phyloP scores from a whole-genome alignment of 2,329 filamentous ascomycete species.

The Colletotrichum eremochloae region DNA sequence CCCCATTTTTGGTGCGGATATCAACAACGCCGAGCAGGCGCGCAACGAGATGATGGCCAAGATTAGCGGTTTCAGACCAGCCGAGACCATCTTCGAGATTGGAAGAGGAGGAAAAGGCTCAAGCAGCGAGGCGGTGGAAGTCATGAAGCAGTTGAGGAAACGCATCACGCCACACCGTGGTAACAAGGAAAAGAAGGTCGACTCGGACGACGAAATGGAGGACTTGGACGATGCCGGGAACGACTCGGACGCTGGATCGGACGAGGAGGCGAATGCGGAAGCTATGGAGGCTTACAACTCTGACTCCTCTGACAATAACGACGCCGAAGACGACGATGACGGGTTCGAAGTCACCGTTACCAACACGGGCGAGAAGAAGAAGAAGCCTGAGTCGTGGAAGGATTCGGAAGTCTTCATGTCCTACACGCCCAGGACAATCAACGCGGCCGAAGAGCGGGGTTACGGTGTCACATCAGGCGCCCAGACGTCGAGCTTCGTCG shows the following conservation, averaged over 20 bases:
- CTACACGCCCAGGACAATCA: slow-evolving; percentile 86
- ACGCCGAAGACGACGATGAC: slow-evolving; percentile 68
- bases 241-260: slow-evolving; percentile 52
- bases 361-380: slow-evolving; percentile 66
- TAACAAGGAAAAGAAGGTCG: slow-evolving; percentile 55
- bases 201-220: slow-evolving; percentile 48
- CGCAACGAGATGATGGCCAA: slow-evolving; percentile 88
- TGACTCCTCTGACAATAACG: slow-evolving; percentile 53
- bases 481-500: slow-evolving; percentile 82
- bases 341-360: slow-evolving; percentile 80
- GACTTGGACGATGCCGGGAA: slow-evolving; percentile 50
- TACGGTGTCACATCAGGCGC: slow-evolving; percentile 92
- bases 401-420: slow-evolving; percentile 97
- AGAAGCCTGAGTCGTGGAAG: slow-evolving; percentile 51
- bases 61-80: slow-evolving; percentile 88
- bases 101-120: slow-evolving; percentile 77
- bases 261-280: slow-evolving; percentile 52
- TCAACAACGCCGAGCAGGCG: slow-evolving; percentile 75
- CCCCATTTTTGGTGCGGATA: slow-evolving; percentile 81
- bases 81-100: slow-evolving; percentile 97
- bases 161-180: slow-evolving; percentile 72
- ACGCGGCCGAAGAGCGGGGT: slow-evolving; percentile 88
- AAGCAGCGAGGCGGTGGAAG: slow-evolving; percentile 75
- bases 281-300: slow-evolving; percentile 52
- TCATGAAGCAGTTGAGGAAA: slow-evolving; percentile 80